A percentile compares a stretch with the other conserved stretches of the same genome.
Evolutionary conservation across 768 basidiomycete species (phyloP).

Genomic region (Mycena haematopus): DNA sequence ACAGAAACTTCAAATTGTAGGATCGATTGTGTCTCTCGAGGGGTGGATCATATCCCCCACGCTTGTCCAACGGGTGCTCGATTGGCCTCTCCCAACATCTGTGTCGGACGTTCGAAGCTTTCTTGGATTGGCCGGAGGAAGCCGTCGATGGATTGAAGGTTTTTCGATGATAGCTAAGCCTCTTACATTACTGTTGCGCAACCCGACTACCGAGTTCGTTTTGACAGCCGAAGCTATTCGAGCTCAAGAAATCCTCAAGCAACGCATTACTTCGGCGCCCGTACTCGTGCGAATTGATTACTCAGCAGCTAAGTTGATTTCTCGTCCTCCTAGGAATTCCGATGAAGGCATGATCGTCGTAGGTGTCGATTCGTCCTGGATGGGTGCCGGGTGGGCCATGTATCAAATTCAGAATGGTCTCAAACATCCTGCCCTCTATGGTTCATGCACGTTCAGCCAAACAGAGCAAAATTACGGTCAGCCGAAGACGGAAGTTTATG

Average conservation of each 20-base stretch:
- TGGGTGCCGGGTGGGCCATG: conserved; percentile 43
- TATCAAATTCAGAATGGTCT: conserved; percentile 36
- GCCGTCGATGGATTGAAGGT: conserved; percentile 33
- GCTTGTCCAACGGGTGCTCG: conserved; percentile 34
- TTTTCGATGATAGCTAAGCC: conserved; percentile 36
- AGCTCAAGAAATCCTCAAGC: conserved; percentile 38
- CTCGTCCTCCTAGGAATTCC: conserved; percentile 10
- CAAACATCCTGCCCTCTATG: conserved; percentile 36
- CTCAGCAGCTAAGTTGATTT: conserved; percentile 5
- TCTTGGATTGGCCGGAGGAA: conserved; percentile 34
- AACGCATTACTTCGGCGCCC: conserved; percentile 30
- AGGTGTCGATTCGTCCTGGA: conserved; percentile 40
- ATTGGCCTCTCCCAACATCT: conserved; percentile 33
- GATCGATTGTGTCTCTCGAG: conserved; percentile 35
- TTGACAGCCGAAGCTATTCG: conserved; percentile 32
- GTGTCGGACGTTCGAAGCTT: conserved; percentile 35
- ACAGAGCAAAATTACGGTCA: conserved; percentile 42
- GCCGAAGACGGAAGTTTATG: conserved; percentile 46
- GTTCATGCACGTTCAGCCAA: conserved; percentile 43
- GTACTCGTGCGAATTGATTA: conserved; percentile 44
- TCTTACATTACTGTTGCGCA: conserved; percentile 29
- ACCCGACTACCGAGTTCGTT: conserved; percentile 31
- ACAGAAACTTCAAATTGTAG: conserved; percentile 36
- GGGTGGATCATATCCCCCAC: conserved; percentile 38
- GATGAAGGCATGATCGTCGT: conserved; percentile 39